Percentiles rank a stretch among this genome's conserved stretches.
phyloP scores from a whole-genome alignment of 805 yeast species.

The Kazachstania taianensis region DNA sequence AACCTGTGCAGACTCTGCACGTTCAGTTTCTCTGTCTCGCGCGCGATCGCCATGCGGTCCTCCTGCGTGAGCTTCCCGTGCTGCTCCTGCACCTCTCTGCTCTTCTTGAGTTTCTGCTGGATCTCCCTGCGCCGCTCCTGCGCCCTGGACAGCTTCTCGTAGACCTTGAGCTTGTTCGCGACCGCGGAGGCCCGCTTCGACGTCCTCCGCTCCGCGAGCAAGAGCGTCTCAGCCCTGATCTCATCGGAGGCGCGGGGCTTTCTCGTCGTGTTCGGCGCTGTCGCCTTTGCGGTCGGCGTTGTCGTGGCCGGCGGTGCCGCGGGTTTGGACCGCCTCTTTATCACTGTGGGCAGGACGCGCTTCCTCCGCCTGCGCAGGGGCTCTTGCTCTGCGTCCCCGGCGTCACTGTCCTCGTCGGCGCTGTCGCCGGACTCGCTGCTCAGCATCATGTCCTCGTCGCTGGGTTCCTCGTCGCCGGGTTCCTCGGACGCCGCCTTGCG shows the following conservation, averaged over 20 bases:
- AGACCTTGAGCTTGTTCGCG: slow-evolving; percentile 65
- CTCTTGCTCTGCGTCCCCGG: slow-evolving; percentile 52
- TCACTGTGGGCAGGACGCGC: slow-evolving; percentile 24
- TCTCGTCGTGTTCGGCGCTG: slow-evolving; percentile 6
- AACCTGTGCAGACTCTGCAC: slow-evolving; percentile 62
- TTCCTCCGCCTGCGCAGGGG: slow-evolving; percentile 22
- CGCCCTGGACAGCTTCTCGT: slow-evolving; percentile 57
- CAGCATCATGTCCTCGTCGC: slow-evolving; percentile 25
- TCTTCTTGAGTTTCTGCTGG: slow-evolving; percentile 36
- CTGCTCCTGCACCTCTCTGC: slow-evolving; percentile 37
- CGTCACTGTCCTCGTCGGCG: slow-evolving; percentile 39
- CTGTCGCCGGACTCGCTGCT: slow-evolving; percentile 32
- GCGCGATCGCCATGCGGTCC: slow-evolving; percentile 58
- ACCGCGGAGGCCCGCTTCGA: slow-evolving; percentile 73
- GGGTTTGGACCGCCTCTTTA: slow-evolving; percentile 27
- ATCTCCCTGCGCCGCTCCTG: slow-evolving; percentile 46
- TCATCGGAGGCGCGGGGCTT: slow-evolving; percentile 17
- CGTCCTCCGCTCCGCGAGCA: slow-evolving; percentile 49
- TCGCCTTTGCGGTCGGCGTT: slow-evolving; percentile 10
- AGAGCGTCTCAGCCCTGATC: slow-evolving; percentile 41
- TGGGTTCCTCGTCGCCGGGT: not conserved
- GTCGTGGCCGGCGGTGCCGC: too few species aligned
- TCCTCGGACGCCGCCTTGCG: slow-evolving; percentile 16
- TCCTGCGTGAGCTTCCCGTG: slow-evolving; percentile 33
- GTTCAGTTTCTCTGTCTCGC: slow-evolving; percentile 74